A percentile compares a stretch with the other conserved stretches of the same genome.
Conservation (phyloP, 768 basidiomycete species). For the Rickenella mellea region DNA sequence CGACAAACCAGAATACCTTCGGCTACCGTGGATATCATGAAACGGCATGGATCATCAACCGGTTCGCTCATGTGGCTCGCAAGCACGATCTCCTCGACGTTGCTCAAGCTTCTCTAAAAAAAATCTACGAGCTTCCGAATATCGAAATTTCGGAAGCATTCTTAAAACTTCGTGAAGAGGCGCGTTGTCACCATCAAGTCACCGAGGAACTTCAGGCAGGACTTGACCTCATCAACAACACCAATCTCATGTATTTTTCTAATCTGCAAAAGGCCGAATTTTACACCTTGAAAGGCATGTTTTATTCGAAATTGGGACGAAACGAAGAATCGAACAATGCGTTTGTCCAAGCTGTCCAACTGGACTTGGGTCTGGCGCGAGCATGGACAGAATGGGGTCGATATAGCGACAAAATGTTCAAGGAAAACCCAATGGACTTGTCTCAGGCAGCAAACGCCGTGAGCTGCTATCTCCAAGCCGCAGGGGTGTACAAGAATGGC, state of each 20-base stretch:
- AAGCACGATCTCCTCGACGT: conserved; percentile 96
- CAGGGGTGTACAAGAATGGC: conserved; percentile 86
- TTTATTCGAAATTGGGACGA: conserved; percentile 79
- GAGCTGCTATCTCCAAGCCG: conserved; percentile 95
- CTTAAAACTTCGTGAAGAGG: conserved; percentile 96
- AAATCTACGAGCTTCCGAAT: conserved; percentile 97
- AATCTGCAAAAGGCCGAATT: conserved; percentile 94
- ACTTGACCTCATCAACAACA: conserved; percentile 98
- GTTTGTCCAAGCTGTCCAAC: conserved; percentile 91
- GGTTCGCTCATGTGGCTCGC: conserved; percentile 95
- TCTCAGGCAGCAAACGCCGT: conserved; percentile 82
- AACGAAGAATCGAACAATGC: conserved; percentile 86
- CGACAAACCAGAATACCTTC: conserved; percentile 56
- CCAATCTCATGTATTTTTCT: conserved; percentile 97
- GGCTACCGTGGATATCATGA: conserved; percentile 98
- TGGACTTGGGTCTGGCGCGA: conserved; percentile 91
- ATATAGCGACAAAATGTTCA: conserved; percentile 89
- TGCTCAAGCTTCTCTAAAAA: conserved; percentile 88
- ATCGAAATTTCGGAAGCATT: conserved; percentile 99
- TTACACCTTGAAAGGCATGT: conserved; percentile 97
- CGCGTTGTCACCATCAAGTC: conserved; percentile 95
- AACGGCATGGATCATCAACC: conserved; percentile 99
- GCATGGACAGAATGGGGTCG: conserved; percentile 99
- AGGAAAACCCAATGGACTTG: conserved; percentile 69
- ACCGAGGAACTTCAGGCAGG: conserved; percentile 89